Evolutionary conservation across 768 basidiomycete genomes (phyloP), one percentile per base, ranked within the genome.

Genomic region (Boletus barrowsii): DNA sequence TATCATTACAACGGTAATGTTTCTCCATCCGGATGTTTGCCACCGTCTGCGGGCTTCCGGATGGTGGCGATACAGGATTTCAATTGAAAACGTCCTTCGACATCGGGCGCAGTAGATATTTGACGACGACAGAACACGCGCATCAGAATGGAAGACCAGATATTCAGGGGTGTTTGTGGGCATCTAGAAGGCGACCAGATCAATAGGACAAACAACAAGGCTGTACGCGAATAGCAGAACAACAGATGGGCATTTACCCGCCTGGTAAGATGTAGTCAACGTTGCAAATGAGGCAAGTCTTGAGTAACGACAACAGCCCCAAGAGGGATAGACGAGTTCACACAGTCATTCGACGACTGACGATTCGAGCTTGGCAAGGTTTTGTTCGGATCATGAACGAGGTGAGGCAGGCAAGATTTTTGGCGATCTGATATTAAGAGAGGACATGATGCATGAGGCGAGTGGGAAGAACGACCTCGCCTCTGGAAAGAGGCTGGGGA

Each of bases 121-220:
- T 65, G 66, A 68, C 58, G 56, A 68, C 58, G 58, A 64, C 54
- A 46, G 44, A 66, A 68, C 68, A 70, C 70, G 68, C 68, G 70
- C 70, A 70, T 70, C 68, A 70, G 44, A 70, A 70, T 70, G 68
- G 68, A 70, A 72, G 68, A 57, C 40, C 42, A 48, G 54, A 58
- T 57, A 53, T 59, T 56, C 66, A 72, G 68, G 64, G 64, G 60
- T 56, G 59, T 54, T 50, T 55, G 49, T 57, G 30, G 29, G 40
- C 49, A 44, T 42, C 55, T 42, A 53, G 60, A 67, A 66, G 57
- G 40, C 46, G 47, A 56, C 5, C n/a, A 39, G 37, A 62, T 60
- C 56, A 51, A 54, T 57, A 42, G 60, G 46, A 36, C 51, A 61
- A 56, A 62, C 56, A 50, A 55, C 53, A 47, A 60, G 65, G 65